Conservation (phyloP, 805 yeast species). For the Candida tibetensis region DNA sequence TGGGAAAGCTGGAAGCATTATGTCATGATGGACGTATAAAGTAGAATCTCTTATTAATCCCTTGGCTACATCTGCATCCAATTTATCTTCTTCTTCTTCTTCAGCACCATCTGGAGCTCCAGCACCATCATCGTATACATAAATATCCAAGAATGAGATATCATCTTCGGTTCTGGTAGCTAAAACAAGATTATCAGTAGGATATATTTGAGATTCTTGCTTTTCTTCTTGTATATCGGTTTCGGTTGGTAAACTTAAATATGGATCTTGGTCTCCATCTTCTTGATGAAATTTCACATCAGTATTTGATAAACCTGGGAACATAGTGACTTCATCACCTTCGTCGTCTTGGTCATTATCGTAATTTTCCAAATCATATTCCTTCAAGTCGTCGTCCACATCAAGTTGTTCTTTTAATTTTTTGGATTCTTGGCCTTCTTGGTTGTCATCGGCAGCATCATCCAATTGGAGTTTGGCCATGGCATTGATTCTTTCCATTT, state of each 20-base stretch:
- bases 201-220: constrained; percentile 79
- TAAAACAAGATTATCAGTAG: constrained; percentile 84
- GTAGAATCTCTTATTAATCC: constrained; percentile 72
- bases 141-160: constrained; percentile 85
- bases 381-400: constrained; percentile 81
- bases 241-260: constrained; percentile 59
- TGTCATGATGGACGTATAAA: constrained; percentile 91
- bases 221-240: constrained; percentile 72
- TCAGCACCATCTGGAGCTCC: constrained; percentile 69
- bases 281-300: constrained; percentile 54
- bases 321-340: constrained; percentile 63
- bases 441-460: constrained; percentile 68
- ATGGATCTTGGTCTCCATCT: constrained; percentile 54
- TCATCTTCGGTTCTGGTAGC: constrained; percentile 97
- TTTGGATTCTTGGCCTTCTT: constrained; percentile 33
- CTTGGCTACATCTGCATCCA: constrained; percentile 70
- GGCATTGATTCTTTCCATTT: constrained; percentile 83
- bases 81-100: constrained; percentile 65
- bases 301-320: constrained; percentile 61
- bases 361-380: constrained; percentile 81
- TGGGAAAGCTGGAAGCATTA: constrained; percentile 97
- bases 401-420: constrained; percentile 53
- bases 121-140: constrained; percentile 91
- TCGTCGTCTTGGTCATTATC: constrained; percentile 62
- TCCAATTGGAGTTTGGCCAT: constrained; percentile 80